Evolutionary conservation across 768 basidiomycete genomes (phyloP).

Genomic region (Lentinula sp.): DNA sequence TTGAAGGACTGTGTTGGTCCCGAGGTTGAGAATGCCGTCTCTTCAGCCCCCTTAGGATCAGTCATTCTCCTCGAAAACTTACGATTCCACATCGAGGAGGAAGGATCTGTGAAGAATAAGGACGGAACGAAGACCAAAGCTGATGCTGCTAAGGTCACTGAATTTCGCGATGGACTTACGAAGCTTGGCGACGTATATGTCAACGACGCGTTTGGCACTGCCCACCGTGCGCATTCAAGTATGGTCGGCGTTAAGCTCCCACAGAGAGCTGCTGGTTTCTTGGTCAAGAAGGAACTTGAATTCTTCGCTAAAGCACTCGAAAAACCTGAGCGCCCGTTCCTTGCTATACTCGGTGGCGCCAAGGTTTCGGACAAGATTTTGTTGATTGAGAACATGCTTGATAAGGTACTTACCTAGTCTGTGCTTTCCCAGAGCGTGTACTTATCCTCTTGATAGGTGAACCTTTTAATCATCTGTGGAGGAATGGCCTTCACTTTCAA

Average conservation of each 20-base stretch:
- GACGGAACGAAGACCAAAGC: conserved; percentile 96
- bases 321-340: conserved; percentile 90
- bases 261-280: conserved; percentile 90
- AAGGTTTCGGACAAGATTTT: conserved; percentile 99
- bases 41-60: conserved; percentile 55
- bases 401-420: conserved; percentile 57
- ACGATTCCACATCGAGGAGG: conserved; percentile 97
- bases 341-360: conserved; percentile 96
- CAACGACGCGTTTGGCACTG: conserved; percentile 98
- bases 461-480: conserved; percentile 93
- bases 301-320: conserved; percentile 98
- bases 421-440: background rate
- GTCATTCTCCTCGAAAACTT: conserved; percentile 94
- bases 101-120: conserved; percentile 89
- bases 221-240: conserved; percentile 96
- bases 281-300: conserved; percentile 98
- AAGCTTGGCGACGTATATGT: conserved; percentile 93
- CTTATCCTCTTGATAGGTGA: conserved; percentile 47
- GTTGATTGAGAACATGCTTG: conserved; percentile 97
- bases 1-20: conserved; percentile 80
- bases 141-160: conserved; percentile 68
- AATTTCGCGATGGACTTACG: conserved; percentile 87
- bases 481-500: conserved; percentile 99
- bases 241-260: conserved; percentile 96
- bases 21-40: conserved; percentile 76